These are phyloP conservation scores for Dillenia suffruticosa DNA, from an alignment of 164 flowering plant genomes.

Conservation along the genomic window DNA sequence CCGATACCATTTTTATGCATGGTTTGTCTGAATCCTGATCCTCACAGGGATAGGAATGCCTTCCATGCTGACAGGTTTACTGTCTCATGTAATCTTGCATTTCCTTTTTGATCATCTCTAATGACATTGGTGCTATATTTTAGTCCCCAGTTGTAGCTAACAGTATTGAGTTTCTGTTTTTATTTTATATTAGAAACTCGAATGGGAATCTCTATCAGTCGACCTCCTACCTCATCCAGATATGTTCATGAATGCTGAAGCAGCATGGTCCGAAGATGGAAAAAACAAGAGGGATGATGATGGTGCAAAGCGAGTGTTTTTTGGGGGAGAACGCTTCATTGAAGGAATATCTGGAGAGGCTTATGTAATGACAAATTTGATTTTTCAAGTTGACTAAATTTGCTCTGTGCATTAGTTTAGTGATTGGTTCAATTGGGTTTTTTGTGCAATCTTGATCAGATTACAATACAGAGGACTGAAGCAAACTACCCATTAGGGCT, in stretches of 20 bases:
- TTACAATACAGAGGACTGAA: constrained; percentile 89
- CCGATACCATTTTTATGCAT: too few relatives aligned
- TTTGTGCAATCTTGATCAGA: constrained; percentile 38
- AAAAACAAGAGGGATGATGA: constrained; percentile 73
- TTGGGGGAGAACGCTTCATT: constrained; percentile 93
- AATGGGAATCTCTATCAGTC: constrained; percentile 86
- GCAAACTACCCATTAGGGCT: constrained; percentile 84
- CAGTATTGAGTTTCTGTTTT: too few relatives aligned
- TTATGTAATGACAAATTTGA: constrained; percentile 50
- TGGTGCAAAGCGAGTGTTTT: constrained; percentile 93
- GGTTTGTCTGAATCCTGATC: too few relatives aligned
- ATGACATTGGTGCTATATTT: too few relatives aligned
- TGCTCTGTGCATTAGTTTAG: not conserved
- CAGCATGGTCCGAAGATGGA: constrained; percentile 47
- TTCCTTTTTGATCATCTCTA: too few relatives aligned
- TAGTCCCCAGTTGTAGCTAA: too few relatives aligned
- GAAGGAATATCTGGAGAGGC: constrained; percentile 98
- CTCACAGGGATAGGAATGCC: too few relatives aligned
- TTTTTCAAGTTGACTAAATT: constrained; percentile 8
- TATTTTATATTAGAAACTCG: constrained; percentile 65
- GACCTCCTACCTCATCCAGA: constrained; percentile 99
- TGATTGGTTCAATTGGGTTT: not conserved
- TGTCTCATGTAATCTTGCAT: too few relatives aligned
- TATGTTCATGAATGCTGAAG: constrained; percentile 78
- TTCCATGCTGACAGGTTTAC: too few relatives aligned